These are phyloP conservation scores for Blastobotrys americana DNA, from an alignment of 805 yeast genomes.

Conservation along the genomic window DNA sequence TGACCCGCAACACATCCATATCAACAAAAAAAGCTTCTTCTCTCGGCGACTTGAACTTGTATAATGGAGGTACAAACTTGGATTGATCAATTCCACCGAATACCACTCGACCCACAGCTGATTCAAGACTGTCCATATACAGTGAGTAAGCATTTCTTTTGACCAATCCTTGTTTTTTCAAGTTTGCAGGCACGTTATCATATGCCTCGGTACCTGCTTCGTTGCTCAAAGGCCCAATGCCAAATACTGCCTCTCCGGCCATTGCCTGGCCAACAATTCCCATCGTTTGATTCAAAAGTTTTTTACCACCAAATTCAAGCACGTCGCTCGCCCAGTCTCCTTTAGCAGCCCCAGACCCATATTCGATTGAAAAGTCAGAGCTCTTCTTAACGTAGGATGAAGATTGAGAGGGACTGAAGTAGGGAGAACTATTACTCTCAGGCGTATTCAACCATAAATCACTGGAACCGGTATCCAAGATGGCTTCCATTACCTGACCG, in stretches of 20 bases:
- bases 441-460: conserved; percentile 46
- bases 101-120: conserved; percentile 34
- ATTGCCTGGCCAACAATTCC: conserved; percentile 34
- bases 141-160: conserved; percentile 39
- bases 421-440: conserved; percentile 2
- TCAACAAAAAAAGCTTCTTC: conserved; percentile 12
- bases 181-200: conserved; percentile 55
- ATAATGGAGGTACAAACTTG: conserved; percentile 36
- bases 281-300: conserved; percentile 49
- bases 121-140: conserved; percentile 33
- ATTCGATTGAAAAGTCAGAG: conserved; percentile 71
- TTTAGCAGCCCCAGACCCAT: conserved; percentile 90
- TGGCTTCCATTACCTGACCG: conserved; percentile 42
- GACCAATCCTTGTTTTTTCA: conserved; percentile 43
- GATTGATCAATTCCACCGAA: conserved; percentile 42
- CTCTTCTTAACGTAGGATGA: conserved; percentile 80
- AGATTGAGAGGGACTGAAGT: conserved; percentile 29
- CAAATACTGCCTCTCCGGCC: conserved; percentile 25
- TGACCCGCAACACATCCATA: conserved; percentile 13
- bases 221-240: conserved; percentile 30
- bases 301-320: conserved; percentile 71
- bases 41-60: conserved; percentile 30
- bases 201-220: conserved; percentile 35
- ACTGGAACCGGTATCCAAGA: conserved; percentile 67
- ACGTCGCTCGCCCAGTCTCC: conserved; percentile 66